Percentiles rank a stretch among this genome's conserved stretches.
Evolutionary conservation across 768 basidiomycete genomes (phyloP).

Genomic region (Suillus ampliporus): DNA sequence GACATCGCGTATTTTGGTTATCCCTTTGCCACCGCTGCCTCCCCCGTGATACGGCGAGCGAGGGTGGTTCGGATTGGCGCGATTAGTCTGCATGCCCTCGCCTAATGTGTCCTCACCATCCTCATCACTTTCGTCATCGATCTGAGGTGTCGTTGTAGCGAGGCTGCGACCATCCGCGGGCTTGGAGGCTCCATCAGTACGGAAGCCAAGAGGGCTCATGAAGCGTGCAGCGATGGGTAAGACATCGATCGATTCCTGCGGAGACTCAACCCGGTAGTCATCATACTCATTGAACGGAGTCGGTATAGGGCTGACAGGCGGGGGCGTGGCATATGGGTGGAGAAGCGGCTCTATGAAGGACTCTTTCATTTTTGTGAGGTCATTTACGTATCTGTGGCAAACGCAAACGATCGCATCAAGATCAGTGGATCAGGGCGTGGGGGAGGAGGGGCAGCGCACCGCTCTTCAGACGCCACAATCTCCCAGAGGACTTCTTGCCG

Average conservation of each 20-base stretch:
- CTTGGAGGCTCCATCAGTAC: conserved; percentile 49
- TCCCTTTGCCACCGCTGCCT: conserved; percentile 47
- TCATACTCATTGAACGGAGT: conserved; percentile 71
- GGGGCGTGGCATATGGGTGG: conserved; percentile 68
- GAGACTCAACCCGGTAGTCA: conserved; percentile 72
- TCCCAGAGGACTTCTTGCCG: conserved; percentile 97
- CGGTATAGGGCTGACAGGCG: conserved; percentile 52
- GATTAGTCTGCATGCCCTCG: conserved; percentile 28
- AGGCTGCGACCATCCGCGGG: conserved; percentile 54
- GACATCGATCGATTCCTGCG: conserved; percentile 72
- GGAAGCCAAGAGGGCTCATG: conserved; percentile 68
- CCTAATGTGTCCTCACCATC: conserved; percentile 60
- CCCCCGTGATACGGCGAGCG: conserved; percentile 75
- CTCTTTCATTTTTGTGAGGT: conserved; percentile 90
- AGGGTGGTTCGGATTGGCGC: conserved; percentile 57
- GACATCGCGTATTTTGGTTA: conserved; percentile 47
- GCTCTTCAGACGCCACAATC: conserved; percentile 95
- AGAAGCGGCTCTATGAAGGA: conserved; percentile 90
- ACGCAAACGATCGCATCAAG: conserved; percentile 5
- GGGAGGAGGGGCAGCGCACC: conserved; percentile 54
- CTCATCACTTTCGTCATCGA: conserved; percentile 76
- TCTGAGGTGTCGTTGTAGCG: conserved; percentile 55
- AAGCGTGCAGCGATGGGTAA: conserved; percentile 92
- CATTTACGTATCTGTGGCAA: conserved; percentile 81
- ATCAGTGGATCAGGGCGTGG: conserved; percentile 3